Evolutionary conservation across 1,284 basidiomycete species (phyloP), one percentile per base, ranked within the genome.

Genomic region (Heterobasidion occidentale): DNA sequence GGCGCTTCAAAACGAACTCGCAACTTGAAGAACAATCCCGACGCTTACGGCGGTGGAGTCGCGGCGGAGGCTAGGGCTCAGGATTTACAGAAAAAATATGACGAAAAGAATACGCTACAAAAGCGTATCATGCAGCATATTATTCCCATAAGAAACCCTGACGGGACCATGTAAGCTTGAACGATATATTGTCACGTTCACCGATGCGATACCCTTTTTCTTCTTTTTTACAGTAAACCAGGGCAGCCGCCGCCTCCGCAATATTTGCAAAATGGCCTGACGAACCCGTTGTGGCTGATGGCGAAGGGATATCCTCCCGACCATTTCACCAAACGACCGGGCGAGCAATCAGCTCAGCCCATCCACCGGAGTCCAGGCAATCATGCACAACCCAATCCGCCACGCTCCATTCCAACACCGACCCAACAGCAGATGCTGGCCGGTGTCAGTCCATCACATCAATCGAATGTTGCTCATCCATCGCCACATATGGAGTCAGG

Each of bases 401-500:
- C 53, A 51, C 57, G 54, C 17, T 34, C 47, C 3, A 61, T 57
- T n/a, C 36, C 60, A 9, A 57, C 60, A 19, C 56, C 57, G 9
- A 59, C 58, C 11, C 59, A 60, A 38, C 57, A 47, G 14, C 57
- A 49, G 8, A 51, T 45, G 42, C 17, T 33, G 19, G 19, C 59
- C 3, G 53, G 14, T 7, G 19, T 57, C 0, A 44, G 54, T 17
- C 45, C 59, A 19, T 44, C 57, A 2, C 60, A 61, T 27, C 33
- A 52, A 36, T 33, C 35, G 11, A 56, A 55, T 46, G 20, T 58
- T 11, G 15, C 53, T 3, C 61, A 58, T 34, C 53, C 60, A 38
- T 55, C 67, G 65, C 55, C 69, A 64, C n/a, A 59, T 60, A 17
- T 63, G 58, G 34, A 58, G 64, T 36, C 56, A 59, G 5, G 74